Evolutionary conservation across 495 filamentous ascomycete species (phyloP).

Genomic region (Copromyces sp.): DNA sequence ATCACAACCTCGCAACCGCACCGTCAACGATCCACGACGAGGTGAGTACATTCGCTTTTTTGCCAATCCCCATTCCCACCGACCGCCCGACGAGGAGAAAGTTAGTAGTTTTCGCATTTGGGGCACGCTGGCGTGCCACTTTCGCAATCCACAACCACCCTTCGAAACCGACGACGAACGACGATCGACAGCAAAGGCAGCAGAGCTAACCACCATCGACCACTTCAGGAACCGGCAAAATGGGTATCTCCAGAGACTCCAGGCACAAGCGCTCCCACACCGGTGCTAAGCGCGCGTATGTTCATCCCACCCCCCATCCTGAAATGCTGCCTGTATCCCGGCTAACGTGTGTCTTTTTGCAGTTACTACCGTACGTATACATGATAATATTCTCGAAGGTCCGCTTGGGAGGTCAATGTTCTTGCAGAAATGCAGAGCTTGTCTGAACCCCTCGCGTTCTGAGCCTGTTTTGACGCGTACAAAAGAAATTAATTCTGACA

Average conservation of each 20-base stretch:
- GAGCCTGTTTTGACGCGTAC: constrained; percentile 40
- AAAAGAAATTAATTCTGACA: constrained; percentile 22
- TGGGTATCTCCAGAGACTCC: constrained; percentile 99
- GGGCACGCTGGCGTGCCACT: not conserved
- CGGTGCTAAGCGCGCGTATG: constrained; percentile 79
- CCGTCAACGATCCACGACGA: constrained; percentile 17
- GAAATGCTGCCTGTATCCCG: not conserved
- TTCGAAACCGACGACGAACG: not conserved
- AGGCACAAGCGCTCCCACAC: constrained; percentile 98
- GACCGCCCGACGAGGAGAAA: not conserved
- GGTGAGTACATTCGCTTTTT: constrained; percentile 5
- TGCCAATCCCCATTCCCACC: not conserved
- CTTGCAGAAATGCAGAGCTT: constrained; percentile 3
- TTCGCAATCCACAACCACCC: not conserved
- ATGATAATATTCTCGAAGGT: constrained; percentile 39
- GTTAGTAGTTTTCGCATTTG: not conserved
- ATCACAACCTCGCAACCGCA: constrained; percentile 13
- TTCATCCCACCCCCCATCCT: constrained; percentile 3
- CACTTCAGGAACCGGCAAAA: constrained; percentile 41
- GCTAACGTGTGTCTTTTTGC: constrained; percentile 15
- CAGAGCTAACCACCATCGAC: constrained; percentile 6
- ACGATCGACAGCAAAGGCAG: constrained; percentile 1
- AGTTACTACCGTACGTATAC: constrained; percentile 29
- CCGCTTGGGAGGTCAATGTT: constrained; percentile 29
- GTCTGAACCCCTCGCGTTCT: constrained; percentile 44